phyloP scores from a whole-genome alignment of 495 filamentous ascomycete species.

The Niebla homalea region DNA sequence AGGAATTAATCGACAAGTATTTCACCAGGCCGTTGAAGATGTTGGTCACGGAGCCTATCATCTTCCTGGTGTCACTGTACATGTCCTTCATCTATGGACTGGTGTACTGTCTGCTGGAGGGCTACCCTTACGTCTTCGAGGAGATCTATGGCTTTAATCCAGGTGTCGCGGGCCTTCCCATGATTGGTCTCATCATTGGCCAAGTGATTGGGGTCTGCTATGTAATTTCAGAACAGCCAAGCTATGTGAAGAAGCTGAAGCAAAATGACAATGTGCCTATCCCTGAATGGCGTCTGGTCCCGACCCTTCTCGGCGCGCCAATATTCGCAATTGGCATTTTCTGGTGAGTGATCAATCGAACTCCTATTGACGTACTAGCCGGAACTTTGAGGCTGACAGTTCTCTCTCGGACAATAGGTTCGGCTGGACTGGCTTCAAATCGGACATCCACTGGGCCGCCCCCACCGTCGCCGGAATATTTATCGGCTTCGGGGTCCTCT shows the following conservation, averaged over 20 bases:
- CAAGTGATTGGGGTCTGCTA: conserved; percentile 32
- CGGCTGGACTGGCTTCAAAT: conserved; percentile 41
- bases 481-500: conserved; percentile 42
- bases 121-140: conserved; percentile 46
- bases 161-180: conserved; percentile 41
- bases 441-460: conserved; percentile 31
- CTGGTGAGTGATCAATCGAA: conserved; percentile 20
- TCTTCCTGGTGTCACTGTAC: conserved; percentile 34
- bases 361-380: no score
- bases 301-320: conserved; percentile 42
- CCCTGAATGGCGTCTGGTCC: conserved; percentile 46
- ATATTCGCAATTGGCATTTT: conserved; percentile 47
- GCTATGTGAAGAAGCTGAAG: conserved; percentile 38
- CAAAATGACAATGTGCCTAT: conserved; percentile 36
- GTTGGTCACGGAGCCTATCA: conserved; percentile 46
- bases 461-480: conserved; percentile 37
- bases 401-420: conserved; percentile 19
- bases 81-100: conserved; percentile 43
- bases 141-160: conserved; percentile 27
- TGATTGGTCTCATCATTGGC: conserved; percentile 45
- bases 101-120: conserved; percentile 49
- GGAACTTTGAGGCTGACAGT: no score
- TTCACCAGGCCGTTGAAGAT: conserved; percentile 48
- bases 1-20: conserved; percentile 36
- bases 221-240: conserved; percentile 32